phyloP scores from a whole-genome alignment of 2,329 filamentous ascomycete species.

The Penicillium sp. region DNA sequence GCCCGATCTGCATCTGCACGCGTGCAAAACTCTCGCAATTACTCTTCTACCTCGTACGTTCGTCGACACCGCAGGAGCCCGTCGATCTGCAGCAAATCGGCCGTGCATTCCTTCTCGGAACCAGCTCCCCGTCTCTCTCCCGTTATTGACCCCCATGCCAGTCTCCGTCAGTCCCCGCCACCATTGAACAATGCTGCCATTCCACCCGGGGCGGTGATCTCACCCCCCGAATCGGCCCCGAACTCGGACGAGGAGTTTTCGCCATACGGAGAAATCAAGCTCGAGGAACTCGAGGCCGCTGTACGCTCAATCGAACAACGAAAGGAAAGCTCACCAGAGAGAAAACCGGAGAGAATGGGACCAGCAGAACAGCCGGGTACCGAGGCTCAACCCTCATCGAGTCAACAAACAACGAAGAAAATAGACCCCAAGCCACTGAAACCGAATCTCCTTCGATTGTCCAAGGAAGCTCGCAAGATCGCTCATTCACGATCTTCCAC shows the following conservation, averaged over 20 bases:
- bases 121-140: slow-evolving; percentile 22
- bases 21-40: slow-evolving; percentile 58
- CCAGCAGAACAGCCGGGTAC: slow-evolving; percentile 14
- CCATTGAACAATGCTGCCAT: slow-evolving; percentile 76
- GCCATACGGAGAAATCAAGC: slow-evolving; percentile 48
- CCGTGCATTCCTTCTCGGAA: slow-evolving; percentile 36
- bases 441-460: slow-evolving; percentile 47
- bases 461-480: slow-evolving; percentile 62
- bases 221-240: slow-evolving; percentile 82
- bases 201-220: slow-evolving; percentile 83
- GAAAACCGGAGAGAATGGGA: slow-evolving; percentile 27
- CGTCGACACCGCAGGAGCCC: slow-evolving; percentile 65
- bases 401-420: slow-evolving; percentile 30
- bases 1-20: slow-evolving; percentile 37
- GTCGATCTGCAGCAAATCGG: slow-evolving; percentile 47
- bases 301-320: slow-evolving; percentile 72
- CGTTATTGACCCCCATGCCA: slow-evolving; percentile 54
- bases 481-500: slow-evolving; percentile 65
- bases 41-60: slow-evolving; percentile 64
- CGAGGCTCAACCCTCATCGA: slow-evolving; percentile 28
- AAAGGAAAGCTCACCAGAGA: slow-evolving; percentile 36
- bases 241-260: slow-evolving; percentile 73
- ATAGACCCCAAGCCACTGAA: slow-evolving; percentile 16
- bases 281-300: slow-evolving; percentile 76
- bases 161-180: slow-evolving; percentile 81